A percentile compares a stretch with the other conserved stretches of the same genome.
Evolutionary conservation across 306 rosid species (phyloP).

Genomic region (Quercus ilex): DNA sequence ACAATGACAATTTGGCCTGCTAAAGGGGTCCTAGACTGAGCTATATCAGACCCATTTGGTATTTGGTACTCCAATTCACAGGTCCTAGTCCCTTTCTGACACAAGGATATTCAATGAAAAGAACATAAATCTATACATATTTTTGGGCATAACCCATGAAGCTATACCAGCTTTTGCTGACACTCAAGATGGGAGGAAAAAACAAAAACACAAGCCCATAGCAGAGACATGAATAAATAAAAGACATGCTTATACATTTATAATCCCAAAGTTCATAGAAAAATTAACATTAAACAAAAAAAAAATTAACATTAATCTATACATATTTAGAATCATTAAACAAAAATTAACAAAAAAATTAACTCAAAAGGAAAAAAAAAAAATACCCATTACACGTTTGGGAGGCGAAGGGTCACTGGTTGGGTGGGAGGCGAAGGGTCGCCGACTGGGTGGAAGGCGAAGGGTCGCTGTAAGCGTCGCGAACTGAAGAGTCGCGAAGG

Average conservation of each 20-base stretch:
- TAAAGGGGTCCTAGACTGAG: background rate
- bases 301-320: too few relatives aligned
- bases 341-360: too few relatives aligned
- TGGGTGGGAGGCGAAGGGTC: too few relatives aligned
- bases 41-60: background rate
- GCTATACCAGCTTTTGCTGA: background rate
- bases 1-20: background rate
- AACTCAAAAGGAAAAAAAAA: too few relatives aligned
- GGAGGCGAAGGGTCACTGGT: too few relatives aligned
- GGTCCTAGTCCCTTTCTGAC: background rate
- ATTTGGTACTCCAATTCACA: background rate
- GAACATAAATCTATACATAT: background rate
- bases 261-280: background rate
- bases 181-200: background rate
- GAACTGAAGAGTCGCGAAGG: too few relatives aligned
- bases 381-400: too few relatives aligned
- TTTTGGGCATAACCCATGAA: background rate
- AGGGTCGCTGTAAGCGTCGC: too few relatives aligned
- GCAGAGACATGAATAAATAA: background rate
- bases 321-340: too few relatives aligned
- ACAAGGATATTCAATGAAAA: background rate
- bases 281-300: too few relatives aligned
- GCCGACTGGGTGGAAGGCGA: too few relatives aligned
- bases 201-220: background rate
- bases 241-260: background rate